Base-by-base conservation (phyloP, 2,329 filamentous ascomycete species). In the Ophioceras dolichostomum region DNA sequence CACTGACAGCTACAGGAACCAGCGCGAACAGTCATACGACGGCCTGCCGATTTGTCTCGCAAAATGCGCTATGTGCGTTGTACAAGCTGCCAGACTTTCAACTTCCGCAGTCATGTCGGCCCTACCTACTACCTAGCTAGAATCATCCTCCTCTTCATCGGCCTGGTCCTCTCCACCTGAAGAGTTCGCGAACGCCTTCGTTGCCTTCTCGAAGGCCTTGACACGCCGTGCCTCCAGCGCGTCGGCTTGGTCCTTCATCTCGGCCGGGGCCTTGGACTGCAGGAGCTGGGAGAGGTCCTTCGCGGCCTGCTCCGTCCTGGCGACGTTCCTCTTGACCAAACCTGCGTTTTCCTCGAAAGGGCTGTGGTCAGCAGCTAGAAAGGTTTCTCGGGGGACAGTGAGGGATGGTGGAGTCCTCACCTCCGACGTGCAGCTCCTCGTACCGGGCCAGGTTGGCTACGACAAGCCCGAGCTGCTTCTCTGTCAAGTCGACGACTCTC, bases 291-390 rank as follows among this genome's bases (percentile, higher is more conserved):
- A 43, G 10, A 49, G 44, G 8, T 45, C 41, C 18, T 40, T 37
- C 19, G 39, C 40, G 8, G 41, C 47, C 21, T 41, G 43, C 20
- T 40, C 32, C 14, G 39, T 49, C 39, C 41, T 47, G 8, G 30
- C 18, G 17, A 49, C 39, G 38, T 46, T 49, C 28, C 44, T 40
- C 41, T 49, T 50, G 10, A 51, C 48, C 10, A 51, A 39, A 29
- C 45, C 47, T 43, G 34, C 37, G 17, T 20, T 24, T 38, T 8
- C 12, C 2, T 18, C 6, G 2, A 19, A 9, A 5, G n/a, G n/a
- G 14, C n/a, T n/a, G n/a, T n/a, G n/a, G n/a, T n/a, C n/a, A n/a
- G n/a, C n/a, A n/a, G n/a, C n/a, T n/a, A n/a, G n/a, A n/a, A n/a
- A n/a, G n/a, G n/a, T n/a, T n/a, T n/a, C n/a, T n/a, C n/a, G n/a